A percentile compares a stretch with the other conserved stretches of the same genome.
These are phyloP conservation scores for Saccharomyces pastorianus DNA, from an alignment of 1,139 yeast species.

Conservation along the genomic window DNA sequence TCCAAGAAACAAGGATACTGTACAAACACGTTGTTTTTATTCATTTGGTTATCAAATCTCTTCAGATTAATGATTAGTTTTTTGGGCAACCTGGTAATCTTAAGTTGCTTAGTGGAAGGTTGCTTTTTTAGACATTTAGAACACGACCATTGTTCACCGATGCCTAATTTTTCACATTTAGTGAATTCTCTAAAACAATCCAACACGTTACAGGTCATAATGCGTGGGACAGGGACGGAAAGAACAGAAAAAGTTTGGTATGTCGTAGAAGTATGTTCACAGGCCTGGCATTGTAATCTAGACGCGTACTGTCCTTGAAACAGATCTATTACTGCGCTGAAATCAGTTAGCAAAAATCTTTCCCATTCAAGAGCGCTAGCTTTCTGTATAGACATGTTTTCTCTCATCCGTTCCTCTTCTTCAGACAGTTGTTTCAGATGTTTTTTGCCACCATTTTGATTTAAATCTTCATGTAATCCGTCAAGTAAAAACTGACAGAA, in stretches of 20 bases:
- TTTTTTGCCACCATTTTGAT: slow-evolving; percentile 48
- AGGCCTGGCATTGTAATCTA: slow-evolving; percentile 61
- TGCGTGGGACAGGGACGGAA: slow-evolving; percentile 58
- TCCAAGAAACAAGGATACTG: slow-evolving; percentile 44
- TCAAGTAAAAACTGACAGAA: slow-evolving; percentile 46
- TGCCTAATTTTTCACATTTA: slow-evolving; percentile 58
- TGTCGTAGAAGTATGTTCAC: slow-evolving; percentile 74
- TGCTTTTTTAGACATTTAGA: slow-evolving; percentile 63
- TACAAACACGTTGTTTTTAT: slow-evolving; percentile 32
- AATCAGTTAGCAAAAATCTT: slow-evolving; percentile 68
- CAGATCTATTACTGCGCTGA: slow-evolving; percentile 71
- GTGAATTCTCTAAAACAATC: slow-evolving; percentile 67
- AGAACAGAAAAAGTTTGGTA: slow-evolving; percentile 70
- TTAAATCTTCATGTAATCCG: slow-evolving; percentile 78
- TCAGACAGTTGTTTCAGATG: slow-evolving; percentile 52
- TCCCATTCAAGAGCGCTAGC: slow-evolving; percentile 94
- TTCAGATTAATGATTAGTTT: slow-evolving; percentile 67
- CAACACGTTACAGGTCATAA: slow-evolving; percentile 33
- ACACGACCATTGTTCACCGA: slow-evolving; percentile 81
- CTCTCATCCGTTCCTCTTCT: slow-evolving; percentile 69
- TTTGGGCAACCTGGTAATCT: slow-evolving; percentile 62
- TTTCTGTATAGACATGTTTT: slow-evolving; percentile 60
- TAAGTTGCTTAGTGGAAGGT: slow-evolving; percentile 57
- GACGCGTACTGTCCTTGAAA: slow-evolving; percentile 88
- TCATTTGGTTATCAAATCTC: slow-evolving; percentile 46